These are phyloP conservation scores for Vachellia collinsii DNA, from an alignment of 306 rosid genomes.

Conservation along the genomic window DNA sequence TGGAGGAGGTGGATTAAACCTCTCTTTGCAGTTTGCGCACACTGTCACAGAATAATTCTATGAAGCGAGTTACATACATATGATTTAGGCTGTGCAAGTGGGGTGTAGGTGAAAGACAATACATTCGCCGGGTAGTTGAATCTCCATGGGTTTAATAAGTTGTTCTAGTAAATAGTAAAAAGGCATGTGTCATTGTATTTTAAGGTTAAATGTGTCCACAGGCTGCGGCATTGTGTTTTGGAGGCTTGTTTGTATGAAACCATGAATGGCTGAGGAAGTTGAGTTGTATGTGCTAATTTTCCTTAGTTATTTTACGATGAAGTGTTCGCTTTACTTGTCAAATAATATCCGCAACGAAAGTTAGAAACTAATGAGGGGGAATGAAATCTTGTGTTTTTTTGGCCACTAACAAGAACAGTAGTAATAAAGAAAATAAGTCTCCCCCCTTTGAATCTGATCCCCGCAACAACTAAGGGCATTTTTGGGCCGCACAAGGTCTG, in stretches of 20 bases:
- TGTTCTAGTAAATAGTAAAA: not conserved
- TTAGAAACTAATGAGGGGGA: too few species aligned
- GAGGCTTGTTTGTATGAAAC: not conserved
- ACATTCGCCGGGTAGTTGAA: not conserved
- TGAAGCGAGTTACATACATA: not conserved
- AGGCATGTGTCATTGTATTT: not conserved
- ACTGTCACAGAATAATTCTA: not conserved
- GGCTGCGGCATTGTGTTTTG: not conserved
- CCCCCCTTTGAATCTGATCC: too few species aligned
- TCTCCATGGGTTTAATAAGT: not conserved
- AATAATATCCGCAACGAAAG: too few species aligned
- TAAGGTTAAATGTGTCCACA: not conserved
- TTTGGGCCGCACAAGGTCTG: too few species aligned
- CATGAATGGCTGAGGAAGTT: not conserved
- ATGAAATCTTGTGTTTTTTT: too few species aligned
- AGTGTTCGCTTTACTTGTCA: not conserved
- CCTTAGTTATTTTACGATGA: not conserved
- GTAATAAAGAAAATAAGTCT: too few species aligned
- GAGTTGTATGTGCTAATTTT: not conserved
- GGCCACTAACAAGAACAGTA: too few species aligned
- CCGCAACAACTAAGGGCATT: too few species aligned
- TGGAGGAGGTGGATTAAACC: constrained; percentile 63
- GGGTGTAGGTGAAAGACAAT: not conserved
- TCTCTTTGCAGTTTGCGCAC: not conserved
- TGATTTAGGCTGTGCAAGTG: not conserved